Base-by-base conservation (phyloP, 495 filamentous ascomycete genomes). In the Cudoniella acicularis region DNA sequence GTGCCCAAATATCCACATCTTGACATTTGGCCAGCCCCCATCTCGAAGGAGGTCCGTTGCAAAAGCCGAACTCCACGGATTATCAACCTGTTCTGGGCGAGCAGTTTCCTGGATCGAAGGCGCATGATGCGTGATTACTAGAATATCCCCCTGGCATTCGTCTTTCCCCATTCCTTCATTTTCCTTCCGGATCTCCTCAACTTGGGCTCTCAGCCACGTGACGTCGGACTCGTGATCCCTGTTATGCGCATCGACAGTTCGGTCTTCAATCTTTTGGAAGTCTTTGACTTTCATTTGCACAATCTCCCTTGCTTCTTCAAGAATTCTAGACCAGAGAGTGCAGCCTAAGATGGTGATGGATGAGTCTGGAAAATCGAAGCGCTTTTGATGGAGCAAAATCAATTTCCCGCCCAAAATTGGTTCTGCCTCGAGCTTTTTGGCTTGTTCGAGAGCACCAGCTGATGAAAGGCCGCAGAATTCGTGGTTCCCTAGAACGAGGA, bases 401-500 rank as follows among this genome's bases (percentile, higher is more conserved):
- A 86, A 64, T 13, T 73, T 72, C 4, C 71, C 70, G 3, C 71
- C 66, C 1, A 85, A 62, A 10, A 20, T 69, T 10, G 71, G 68
- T 62, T 85, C 80, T 10, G 65, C 52, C 56, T 76, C 68, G 17
- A 85, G 71, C 6, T 68, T 58, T 46, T 52, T 63, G 1, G 82
- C 83, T 0, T 66, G 69, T 30, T 69, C 60, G 1, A 85, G 56
- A 8, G 71, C 79, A 13, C 66, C 61, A 1, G 57, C 54, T 40
- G 72, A 72, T 9, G 68, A 64, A 0, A 69, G 53, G 41, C 75
- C 73, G 64, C 83, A 82, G 69, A 85, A 84, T 61, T 85, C 82
- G 58, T 85, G 81, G 56, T 83, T 84, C 0, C 83, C 84, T 10
- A 81, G 74, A 0, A 84, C 70, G 1, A 84, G 70, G 60, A 80